A percentile compares a stretch with the other conserved stretches of the same genome.
Conservation (phyloP, 768 basidiomycete genomes). For the Trametes cingulata region DNA sequence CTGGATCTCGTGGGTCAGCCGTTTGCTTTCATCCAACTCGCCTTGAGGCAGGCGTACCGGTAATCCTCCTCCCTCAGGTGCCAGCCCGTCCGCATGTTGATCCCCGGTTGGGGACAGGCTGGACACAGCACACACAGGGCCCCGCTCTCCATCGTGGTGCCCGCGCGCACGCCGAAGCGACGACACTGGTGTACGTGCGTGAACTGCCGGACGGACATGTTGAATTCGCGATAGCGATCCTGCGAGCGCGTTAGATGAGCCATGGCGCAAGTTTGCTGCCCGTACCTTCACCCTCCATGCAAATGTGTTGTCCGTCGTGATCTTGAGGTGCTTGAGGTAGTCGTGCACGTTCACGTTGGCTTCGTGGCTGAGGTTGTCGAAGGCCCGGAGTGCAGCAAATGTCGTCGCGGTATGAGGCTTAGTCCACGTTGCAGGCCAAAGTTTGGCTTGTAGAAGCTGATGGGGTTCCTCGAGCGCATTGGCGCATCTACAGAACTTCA, state of each 20-base stretch:
- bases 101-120: slow-evolving; percentile 27
- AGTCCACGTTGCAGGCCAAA: slow-evolving; percentile 2
- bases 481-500: not conserved
- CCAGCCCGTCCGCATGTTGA: slow-evolving; percentile 25
- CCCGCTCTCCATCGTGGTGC: not conserved
- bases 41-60: not conserved
- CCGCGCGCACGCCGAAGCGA: too few species aligned
- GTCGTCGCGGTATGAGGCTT: not conserved
- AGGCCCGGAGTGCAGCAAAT: not conserved
- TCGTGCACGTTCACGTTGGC: slow-evolving; percentile 5
- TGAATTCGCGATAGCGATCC: slow-evolving; percentile 9
- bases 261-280: too few species aligned
- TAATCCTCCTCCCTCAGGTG: not conserved
- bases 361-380: not conserved
- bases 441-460: not conserved
- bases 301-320: too few species aligned
- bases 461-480: not conserved
- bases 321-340: too few species aligned
- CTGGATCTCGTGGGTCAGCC: not conserved
- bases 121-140: slow-evolving; percentile 24
- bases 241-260: too few species aligned
- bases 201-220: not conserved
- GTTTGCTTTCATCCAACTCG: too few species aligned
- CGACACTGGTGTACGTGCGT: too few species aligned
- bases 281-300: not conserved